Evolutionary conservation across 2,329 filamentous ascomycete genomes (phyloP).

Genomic region (Exophiala spinifera): DNA sequence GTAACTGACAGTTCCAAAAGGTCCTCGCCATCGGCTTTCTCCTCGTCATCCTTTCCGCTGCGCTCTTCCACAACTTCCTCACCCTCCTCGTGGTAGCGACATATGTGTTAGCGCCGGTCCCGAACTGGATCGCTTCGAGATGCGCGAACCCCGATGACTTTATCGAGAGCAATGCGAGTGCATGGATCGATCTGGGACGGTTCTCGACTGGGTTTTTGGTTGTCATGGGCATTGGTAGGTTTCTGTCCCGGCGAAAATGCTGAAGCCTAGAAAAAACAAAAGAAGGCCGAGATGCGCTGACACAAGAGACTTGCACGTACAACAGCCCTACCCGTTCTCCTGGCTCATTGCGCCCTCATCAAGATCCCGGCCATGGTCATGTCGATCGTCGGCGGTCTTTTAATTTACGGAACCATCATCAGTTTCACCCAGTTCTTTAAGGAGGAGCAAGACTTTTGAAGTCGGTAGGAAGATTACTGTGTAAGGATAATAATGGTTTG

Average conservation of each 20-base stretch:
- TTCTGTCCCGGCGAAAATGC: conserved; percentile 1
- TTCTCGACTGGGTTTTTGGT: conserved; percentile 96
- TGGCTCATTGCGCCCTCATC: conserved; percentile 85
- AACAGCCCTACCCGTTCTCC: conserved; percentile 77
- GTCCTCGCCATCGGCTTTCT: conserved; percentile 97
- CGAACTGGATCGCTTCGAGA: conserved; percentile 92
- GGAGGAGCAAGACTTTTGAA: conserved; percentile 89
- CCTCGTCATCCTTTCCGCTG: conserved; percentile 95
- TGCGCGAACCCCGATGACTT: conserved; percentile 94
- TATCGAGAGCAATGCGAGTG: conserved; percentile 77
- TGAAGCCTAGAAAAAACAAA: too few relatives aligned
- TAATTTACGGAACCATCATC: conserved; percentile 98
- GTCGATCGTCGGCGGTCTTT: conserved; percentile 84
- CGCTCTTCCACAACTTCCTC: conserved; percentile 91
- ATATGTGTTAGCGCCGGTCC: conserved; percentile 87
- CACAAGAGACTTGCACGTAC: neutral
- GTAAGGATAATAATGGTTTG: too few relatives aligned
- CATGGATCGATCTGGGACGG: conserved; percentile 85
- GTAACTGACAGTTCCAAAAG: conserved; percentile 38
- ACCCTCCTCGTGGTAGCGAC: conserved; percentile 93
- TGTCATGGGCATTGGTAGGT: conserved; percentile 93
- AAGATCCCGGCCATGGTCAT: conserved; percentile 83
- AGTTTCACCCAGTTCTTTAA: conserved; percentile 98
- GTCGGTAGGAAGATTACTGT: too few relatives aligned
- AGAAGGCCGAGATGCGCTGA: neutral